Evolutionary conservation across 495 filamentous ascomycete genomes (phyloP), one percentile per base, ranked within the genome.

Genomic region (Hypoxylon lienhwacheense): DNA sequence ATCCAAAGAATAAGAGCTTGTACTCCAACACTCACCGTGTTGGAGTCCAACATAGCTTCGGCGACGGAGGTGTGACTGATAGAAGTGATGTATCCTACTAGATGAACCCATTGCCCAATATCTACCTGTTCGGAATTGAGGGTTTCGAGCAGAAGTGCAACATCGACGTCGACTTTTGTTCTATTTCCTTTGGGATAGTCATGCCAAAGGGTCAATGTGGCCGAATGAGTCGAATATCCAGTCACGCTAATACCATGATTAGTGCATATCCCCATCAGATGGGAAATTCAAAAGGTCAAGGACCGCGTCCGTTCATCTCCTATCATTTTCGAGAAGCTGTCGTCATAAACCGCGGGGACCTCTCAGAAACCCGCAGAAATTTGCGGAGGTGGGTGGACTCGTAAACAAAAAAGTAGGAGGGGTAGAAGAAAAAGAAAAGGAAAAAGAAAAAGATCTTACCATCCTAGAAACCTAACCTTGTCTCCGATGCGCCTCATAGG

Each of bases 381-480:
- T n/a, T 53, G 26, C 40, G 22, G 37, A 21, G 28, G 22, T 37
- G 29, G 3, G 12, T 14, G 11, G 37, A 22, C 22, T 37, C 4
- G 11, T 8, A 32, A 34, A 12, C 16, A 41, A 61, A 65, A 63
- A 49, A 63, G 63, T n/a, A n/a, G n/a, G n/a, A n/a, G n/a, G n/a
- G n/a, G n/a, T n/a, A 59, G 53, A 60, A 64, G 37, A 58, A 65
- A 58, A 59, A 66, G 11, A 2, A 31, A 12, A 41, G 12, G 14
- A 12, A 45, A 32, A 45, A 31, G 41, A 14, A 31, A 45, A 55
- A 24, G 32, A 43, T 68, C 83, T 74, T 77, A 93, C 91, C 92
- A 97, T 70, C 90, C 91, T 17, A 97, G 76, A 70, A 97, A 96
- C 44, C 92, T 84, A 52, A 97, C 82, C 70, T 97, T 97, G 10